These are phyloP conservation scores for Nidula microcarpa DNA, from an alignment of 768 basidiomycete genomes.

Conservation along the genomic window DNA sequence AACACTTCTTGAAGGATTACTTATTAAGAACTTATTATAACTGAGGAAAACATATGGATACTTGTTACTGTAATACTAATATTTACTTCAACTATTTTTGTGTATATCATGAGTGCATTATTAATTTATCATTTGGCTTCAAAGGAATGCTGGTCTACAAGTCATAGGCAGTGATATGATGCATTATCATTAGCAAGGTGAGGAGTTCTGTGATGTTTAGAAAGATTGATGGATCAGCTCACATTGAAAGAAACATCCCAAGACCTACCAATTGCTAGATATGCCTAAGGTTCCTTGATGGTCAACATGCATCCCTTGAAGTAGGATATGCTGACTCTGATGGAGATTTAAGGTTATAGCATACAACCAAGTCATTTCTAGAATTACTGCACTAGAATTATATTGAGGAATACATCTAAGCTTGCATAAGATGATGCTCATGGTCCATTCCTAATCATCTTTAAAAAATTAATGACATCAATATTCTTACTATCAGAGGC, in stretches of 20 bases:
- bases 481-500: conserved; percentile 61
- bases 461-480: conserved; percentile 50
- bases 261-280: conserved; percentile 52
- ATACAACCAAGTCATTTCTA: conserved; percentile 50
- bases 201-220: conserved; percentile 44
- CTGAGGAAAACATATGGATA: too few relatives aligned
- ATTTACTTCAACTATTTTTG: too few relatives aligned
- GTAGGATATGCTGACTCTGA: conserved; percentile 50
- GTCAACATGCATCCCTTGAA: conserved; percentile 63
- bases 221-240: background rate
- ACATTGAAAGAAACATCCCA: background rate
- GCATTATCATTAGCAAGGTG: conserved; percentile 60
- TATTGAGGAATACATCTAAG: background rate
- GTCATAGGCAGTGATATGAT: conserved; percentile 50
- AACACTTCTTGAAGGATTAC: too few relatives aligned
- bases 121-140: too few relatives aligned
- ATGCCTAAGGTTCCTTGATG: conserved; percentile 56
- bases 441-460: conserved; percentile 62
- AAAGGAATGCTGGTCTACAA: conserved; percentile 10
- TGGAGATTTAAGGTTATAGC: conserved; percentile 52
- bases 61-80: too few relatives aligned
- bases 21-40: too few relatives aligned
- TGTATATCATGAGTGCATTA: too few relatives aligned
- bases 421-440: conserved; percentile 24
- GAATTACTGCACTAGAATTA: conserved; percentile 49